Conservation (phyloP, 2,329 filamentous ascomycete species). For the Phyllosticta citrichinensis region DNA sequence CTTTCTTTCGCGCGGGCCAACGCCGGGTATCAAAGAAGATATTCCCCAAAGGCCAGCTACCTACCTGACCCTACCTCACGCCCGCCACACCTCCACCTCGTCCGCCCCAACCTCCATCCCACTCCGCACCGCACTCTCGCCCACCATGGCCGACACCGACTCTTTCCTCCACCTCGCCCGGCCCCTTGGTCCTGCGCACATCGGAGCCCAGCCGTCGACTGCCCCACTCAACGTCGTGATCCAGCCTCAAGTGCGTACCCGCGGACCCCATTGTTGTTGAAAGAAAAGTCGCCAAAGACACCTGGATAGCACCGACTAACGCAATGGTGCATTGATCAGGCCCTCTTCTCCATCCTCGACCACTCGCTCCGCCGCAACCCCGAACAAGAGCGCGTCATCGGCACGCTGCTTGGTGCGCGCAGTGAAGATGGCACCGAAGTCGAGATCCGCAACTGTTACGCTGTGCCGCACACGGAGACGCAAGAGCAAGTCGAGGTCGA, state of each 20-base stretch:
- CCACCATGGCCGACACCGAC: constrained; percentile 72
- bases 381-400: constrained; percentile 92
- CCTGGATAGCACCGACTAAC: background rate
- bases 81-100: constrained; percentile 1
- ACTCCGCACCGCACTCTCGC: constrained; percentile 21
- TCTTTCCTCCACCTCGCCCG: constrained; percentile 91
- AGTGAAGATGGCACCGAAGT: constrained; percentile 96
- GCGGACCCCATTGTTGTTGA: background rate
- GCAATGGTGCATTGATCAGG: constrained; percentile 28
- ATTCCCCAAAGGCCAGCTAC: constrained; percentile 5
- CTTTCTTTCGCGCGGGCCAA: constrained; percentile 8
- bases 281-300: background rate
- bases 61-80: background rate
- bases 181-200: constrained; percentile 71
- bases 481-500: constrained; percentile 98
- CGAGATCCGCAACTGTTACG: constrained; percentile 92
- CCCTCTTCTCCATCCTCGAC: constrained; percentile 62
- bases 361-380: constrained; percentile 87
- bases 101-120: background rate
- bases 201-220: constrained; percentile 74
- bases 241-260: constrained; percentile 72
- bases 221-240: constrained; percentile 89
- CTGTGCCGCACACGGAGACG: constrained; percentile 96
- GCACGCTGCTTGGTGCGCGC: constrained; percentile 83
- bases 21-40: constrained; percentile 10